Evolutionary conservation across 257 asterid genomes (phyloP).

Genomic region (Avicennia marina): DNA sequence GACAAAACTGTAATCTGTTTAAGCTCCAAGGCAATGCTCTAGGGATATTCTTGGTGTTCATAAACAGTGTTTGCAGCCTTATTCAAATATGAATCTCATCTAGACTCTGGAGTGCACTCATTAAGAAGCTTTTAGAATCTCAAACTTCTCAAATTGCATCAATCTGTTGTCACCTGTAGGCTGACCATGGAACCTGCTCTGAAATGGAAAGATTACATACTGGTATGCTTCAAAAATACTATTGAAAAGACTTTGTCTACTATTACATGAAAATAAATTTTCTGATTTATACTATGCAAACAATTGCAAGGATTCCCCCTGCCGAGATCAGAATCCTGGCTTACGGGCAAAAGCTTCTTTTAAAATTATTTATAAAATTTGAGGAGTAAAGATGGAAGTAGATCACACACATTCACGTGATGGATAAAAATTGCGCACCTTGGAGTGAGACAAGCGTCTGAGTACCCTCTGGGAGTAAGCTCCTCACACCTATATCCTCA

Average conservation of each 20-base stretch:
- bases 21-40: too few relatives aligned
- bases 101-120: too few relatives aligned
- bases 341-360: conserved; percentile 3
- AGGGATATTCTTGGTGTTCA: too few relatives aligned
- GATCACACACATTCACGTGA: too few relatives aligned
- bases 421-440: too few relatives aligned
- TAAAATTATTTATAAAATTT: neutral
- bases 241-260: neutral
- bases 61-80: neutral
- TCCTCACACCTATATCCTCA: too few relatives aligned
- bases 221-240: too few relatives aligned
- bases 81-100: neutral
- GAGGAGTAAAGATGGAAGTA: neutral
- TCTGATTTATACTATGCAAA: neutral
- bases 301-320: conserved; percentile 1
- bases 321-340: neutral
- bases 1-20: too few relatives aligned
- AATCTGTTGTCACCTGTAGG: too few relatives aligned
- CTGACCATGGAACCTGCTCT: neutral
- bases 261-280: neutral
- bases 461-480: too few relatives aligned
- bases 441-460: too few relatives aligned
- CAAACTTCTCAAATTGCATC: conserved; percentile 1
- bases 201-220: neutral
- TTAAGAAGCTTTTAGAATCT: neutral